Base-by-base conservation (phyloP, 768 basidiomycete species). In the Gloeostereum incarnatum region DNA sequence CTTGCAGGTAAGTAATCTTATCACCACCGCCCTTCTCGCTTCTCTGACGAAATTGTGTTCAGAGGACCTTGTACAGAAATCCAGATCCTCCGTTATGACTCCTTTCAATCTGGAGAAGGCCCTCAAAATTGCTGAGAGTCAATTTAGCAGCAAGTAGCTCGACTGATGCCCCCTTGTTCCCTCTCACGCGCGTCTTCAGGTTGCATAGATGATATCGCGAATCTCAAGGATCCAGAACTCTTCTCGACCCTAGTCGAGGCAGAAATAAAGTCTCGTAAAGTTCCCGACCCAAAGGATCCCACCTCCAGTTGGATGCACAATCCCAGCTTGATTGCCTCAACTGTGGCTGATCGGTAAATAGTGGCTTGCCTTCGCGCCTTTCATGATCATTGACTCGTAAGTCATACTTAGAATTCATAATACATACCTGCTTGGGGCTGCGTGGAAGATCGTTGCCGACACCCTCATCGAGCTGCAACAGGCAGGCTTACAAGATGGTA, bases 351-450 rank as follows among this genome's bases (percentile, higher is more conserved):
- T 40, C 77, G 69, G 83, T 81, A 54, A 25, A 54, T 38, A 34
- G 13, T 32, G 36, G 24, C 10, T 43, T 13, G 22, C 24, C 24
- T 46, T 21, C 19, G 6, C 40, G 38, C 42, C 14, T 11, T 37
- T 17, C 23, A 35, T 39, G 14, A 26, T 13, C 30, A 27, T 26
- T 17, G n/a, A n/a, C n/a, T 27, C 35, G 18, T 47, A 27, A 40
- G 38, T 39, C 26, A 45, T 18, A 36, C 36, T 29, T 48, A 90
- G 87, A 56, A 68, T 90, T 38, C 87, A 91, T 56, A 91, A 90
- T 52, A 57, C 75, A 6, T 88, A 86, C 55, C 74, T 83, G 71
- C 65, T 89, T 23, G 81, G 86, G n/a, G 76, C 84, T 11, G 81
- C 75, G 1, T 91, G 88, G 88, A 83, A 71, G 45, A 60, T 89